A percentile compares a stretch with the other conserved stretches of the same genome.
phyloP scores from a whole-genome alignment of 2,329 filamentous ascomycete genomes.

The Neurospora sp. region DNA sequence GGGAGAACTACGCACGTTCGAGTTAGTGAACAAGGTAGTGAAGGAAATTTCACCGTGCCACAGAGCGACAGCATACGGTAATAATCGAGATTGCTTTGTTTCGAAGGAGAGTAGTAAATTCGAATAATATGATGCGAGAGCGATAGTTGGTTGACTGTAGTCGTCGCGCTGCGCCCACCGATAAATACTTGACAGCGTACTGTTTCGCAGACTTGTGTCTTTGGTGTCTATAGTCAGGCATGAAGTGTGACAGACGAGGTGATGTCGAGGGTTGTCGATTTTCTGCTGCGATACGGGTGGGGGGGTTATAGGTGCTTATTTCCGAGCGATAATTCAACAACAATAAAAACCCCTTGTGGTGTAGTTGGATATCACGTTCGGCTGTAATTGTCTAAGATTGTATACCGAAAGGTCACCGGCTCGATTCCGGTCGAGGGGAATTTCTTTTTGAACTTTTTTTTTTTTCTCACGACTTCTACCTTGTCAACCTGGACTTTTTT shows the following conservation, averaged over 20 bases:
- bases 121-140: too few relatives aligned
- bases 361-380: background rate
- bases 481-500: background rate
- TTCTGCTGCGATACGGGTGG: too few relatives aligned
- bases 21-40: background rate
- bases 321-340: background rate
- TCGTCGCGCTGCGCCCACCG: too few relatives aligned
- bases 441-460: background rate
- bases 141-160: too few relatives aligned
- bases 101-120: too few relatives aligned
- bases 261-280: too few relatives aligned
- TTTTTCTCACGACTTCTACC: background rate
- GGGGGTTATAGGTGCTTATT: accelerated
- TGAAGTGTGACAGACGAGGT: too few relatives aligned
- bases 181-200: too few relatives aligned
- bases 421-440: background rate
- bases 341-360: background rate
- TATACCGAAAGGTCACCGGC: background rate
- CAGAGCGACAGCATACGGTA: background rate
- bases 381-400: background rate
- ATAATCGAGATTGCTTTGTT: background rate
- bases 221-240: too few relatives aligned
- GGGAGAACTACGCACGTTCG: background rate
- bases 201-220: too few relatives aligned
- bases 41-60: background rate